Evolutionary conservation across 1,284 basidiomycete species (phyloP).

Genomic region (Ustilago tritici): DNA sequence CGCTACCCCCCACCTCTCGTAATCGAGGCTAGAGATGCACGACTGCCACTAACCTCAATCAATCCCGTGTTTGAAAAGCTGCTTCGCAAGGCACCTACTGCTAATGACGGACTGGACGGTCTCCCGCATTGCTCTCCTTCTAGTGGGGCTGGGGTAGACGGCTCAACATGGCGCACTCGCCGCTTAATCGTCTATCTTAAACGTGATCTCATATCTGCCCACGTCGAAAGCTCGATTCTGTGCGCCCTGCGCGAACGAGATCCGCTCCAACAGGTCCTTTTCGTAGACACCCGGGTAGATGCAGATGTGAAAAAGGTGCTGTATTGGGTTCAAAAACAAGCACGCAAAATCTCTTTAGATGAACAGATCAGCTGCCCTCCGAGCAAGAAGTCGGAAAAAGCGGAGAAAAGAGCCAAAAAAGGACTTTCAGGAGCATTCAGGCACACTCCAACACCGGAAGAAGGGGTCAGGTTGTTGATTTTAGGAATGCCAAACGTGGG

Average conservation of each 20-base stretch:
- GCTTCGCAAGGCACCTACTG: constrained; percentile 60
- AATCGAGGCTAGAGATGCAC: constrained; percentile 91
- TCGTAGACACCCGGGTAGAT: constrained; percentile 72
- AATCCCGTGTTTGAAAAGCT: constrained; percentile 77
- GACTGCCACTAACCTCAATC: constrained; percentile 91
- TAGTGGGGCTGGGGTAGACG: constrained; percentile 51
- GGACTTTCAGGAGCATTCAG: constrained; percentile 65
- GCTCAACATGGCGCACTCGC: constrained; percentile 51
- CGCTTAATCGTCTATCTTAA: constrained; percentile 93
- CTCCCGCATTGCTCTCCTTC: background rate
- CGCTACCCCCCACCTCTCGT: constrained; percentile 83
- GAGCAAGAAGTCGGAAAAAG: constrained; percentile 16
- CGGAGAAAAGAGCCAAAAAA: constrained; percentile 45
- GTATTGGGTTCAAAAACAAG: constrained; percentile 66
- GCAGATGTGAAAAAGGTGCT: constrained; percentile 72
- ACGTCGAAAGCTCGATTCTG: constrained; percentile 77
- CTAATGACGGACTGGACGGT: constrained; percentile 35
- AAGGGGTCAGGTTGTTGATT: constrained; percentile 64
- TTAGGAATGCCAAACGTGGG: constrained; percentile 97
- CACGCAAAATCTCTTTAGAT: constrained; percentile 23
- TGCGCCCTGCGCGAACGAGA: constrained; percentile 71
- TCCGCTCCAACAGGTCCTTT: constrained; percentile 71
- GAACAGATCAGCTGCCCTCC: constrained; percentile 13
- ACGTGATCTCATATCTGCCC: constrained; percentile 86
- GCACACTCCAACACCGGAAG: constrained; percentile 64